Evolutionary conservation across 768 basidiomycete genomes (phyloP).

Genomic region (Podaxis mareebaensis): DNA sequence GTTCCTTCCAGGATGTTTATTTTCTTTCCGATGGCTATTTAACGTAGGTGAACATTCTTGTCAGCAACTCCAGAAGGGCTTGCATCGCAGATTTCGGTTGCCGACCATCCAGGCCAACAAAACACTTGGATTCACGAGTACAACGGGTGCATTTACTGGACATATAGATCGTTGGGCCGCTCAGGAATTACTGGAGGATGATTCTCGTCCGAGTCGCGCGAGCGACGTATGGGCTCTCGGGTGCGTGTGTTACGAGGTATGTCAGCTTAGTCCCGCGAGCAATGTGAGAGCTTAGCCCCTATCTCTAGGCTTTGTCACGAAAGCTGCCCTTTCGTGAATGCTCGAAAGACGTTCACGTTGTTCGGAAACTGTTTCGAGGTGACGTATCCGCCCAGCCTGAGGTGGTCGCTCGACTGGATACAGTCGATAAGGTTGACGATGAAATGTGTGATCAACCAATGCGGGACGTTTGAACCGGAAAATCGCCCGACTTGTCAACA

Average conservation of each 20-base stretch:
- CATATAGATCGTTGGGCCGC: conserved; percentile 20
- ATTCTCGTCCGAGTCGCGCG: not conserved
- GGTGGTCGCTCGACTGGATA: not conserved
- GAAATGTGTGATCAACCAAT: not conserved
- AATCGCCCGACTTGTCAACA: not conserved
- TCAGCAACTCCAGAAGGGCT: conserved; percentile 13
- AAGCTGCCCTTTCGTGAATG: not conserved
- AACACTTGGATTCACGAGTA: not conserved
- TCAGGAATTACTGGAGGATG: conserved; percentile 18
- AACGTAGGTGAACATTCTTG: conserved; percentile 19
- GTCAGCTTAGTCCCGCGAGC: not conserved
- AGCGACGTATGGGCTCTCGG: conserved; percentile 23
- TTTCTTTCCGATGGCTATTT: too few relatives aligned
- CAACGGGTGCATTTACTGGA: not conserved
- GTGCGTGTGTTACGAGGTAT: conserved; percentile 20
- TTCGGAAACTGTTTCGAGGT: too few relatives aligned
- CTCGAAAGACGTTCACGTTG: not conserved
- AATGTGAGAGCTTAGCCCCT: not conserved
- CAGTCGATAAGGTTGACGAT: not conserved
- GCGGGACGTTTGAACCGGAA: not conserved
- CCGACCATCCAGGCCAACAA: conserved; percentile 12
- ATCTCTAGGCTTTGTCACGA: not conserved
- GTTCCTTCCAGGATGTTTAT: not conserved
- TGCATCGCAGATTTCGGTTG: conserved; percentile 21
- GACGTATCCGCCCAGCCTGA: not conserved